Base-by-base conservation (phyloP, 768 basidiomycete species). In the Cystofilobasidium macerans region DNA sequence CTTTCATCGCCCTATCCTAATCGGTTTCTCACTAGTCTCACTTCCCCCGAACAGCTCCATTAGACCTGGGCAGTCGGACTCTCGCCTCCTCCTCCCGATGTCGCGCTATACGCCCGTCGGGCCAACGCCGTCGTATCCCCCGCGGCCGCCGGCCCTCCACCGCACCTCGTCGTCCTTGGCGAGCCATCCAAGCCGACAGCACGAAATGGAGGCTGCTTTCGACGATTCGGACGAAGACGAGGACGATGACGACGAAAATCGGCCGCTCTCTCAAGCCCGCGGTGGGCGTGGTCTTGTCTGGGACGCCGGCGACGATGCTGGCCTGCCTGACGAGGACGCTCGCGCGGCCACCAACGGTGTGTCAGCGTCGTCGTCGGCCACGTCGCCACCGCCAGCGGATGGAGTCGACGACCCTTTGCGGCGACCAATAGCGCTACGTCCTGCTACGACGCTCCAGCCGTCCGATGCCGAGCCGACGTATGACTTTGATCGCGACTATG, bases 401-500 rank as follows among this genome's bases (percentile, higher is more conserved):
- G 38, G 38, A 7, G 16, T 60, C 43, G 58, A n/a, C 22, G 38
- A 60, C 58, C 36, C 38, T 26, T 14, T 54, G 28, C 51, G 51
- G 3, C 8, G 26, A 26, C 8, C 48, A 40, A 16, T 22, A 30
- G 2, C 51, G 1, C 36, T 26, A 22, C 26, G 24, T 57, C 33
- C 14, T 32, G 16, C 14, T 14, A 30, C 5, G 2, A 20, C 48
- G 24, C 24, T 28, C 13, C 32, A 5, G 4, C 12, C 20, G 30
- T 51, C 57, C 12, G 64, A 60, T 18, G 57, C 32, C 2, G 57
- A 65, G 64, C 32, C 43, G n/a, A 47, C 33, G 14, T 67, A 67
- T 30, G 65, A 67, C 53, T 67, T 67, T 56, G 65, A 67, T 38
- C 51, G 65, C 7, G 65, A 67, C 54, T 67, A 67, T 53, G 65